Evolutionary conservation across 371 early-diverging fungal genomes (phyloP).

Genomic region (Rhizopus microsporus): DNA sequence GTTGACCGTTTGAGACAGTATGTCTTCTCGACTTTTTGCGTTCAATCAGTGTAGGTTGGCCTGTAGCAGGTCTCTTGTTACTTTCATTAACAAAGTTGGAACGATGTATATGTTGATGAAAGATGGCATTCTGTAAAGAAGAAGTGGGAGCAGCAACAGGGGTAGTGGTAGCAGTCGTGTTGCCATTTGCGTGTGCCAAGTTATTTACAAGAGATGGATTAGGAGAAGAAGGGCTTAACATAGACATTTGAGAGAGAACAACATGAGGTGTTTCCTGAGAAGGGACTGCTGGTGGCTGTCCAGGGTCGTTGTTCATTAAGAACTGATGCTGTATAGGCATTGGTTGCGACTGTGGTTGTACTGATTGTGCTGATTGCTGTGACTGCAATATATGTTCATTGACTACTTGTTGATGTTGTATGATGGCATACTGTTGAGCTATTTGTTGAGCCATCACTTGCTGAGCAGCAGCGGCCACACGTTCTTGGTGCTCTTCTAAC

Average conservation of each 20-base stretch:
- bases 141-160: slow-evolving; percentile 7
- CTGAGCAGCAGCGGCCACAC: slow-evolving; percentile 23
- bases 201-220: background rate
- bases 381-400: background rate
- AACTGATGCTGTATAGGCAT: slow-evolving; percentile 4
- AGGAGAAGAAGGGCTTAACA: slow-evolving; percentile 4
- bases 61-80: slow-evolving; percentile 4
- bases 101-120: slow-evolving; percentile 25
- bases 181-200: background rate
- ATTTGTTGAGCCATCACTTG: slow-evolving; percentile 33
- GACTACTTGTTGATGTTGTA: slow-evolving; percentile 1
- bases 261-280: slow-evolving; percentile 28
- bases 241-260: slow-evolving; percentile 24
- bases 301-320: slow-evolving; percentile 5
- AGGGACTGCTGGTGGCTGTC: background rate
- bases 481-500: slow-evolving; percentile 19
- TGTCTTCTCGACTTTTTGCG: slow-evolving; percentile 29
- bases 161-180: slow-evolving; percentile 3
- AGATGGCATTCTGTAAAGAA: slow-evolving; percentile 26
- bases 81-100: background rate
- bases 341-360: slow-evolving; percentile 3
- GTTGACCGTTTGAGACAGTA: slow-evolving; percentile 25
- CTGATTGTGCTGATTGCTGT: slow-evolving; percentile 6
- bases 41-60: background rate
- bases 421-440: slow-evolving; percentile 27